Evolutionary conservation across 345 rosid species (phyloP), one percentile per base, ranked within the genome.

Genomic region (Aquilaria malaccensis): DNA sequence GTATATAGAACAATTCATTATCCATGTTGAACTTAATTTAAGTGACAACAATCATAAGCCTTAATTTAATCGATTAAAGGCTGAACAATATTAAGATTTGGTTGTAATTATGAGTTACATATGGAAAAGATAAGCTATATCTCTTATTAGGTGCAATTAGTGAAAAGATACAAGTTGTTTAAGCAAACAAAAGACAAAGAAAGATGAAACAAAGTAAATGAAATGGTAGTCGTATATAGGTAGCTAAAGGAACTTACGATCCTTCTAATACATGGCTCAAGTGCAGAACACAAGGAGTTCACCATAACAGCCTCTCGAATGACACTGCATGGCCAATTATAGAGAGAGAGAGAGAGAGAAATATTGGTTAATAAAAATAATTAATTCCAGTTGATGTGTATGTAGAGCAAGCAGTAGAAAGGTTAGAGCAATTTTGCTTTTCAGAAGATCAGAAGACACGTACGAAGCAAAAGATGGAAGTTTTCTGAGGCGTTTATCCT

Each of bases 241-340:
- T 52, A 6, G 22, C 60, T 22, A 22, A 55, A 22, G 22, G 22
- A 22, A 22, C 80, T 56, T 84, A 93, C 98, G 87, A 89, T 96
- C 73, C 67, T 83, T 68, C 98, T 72, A 31, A 93, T 72, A 77
- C 85, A 13, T 5, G 98, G 98, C 75, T 87, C 98, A 55, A 93
- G 67, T 64, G 87, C 83, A n/a, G 76, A 15, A 31, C 77, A 68
- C 49, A 83, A 47, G 60, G 72, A 74, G 59, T 81, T 85, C 68
- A 77, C 73, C 82, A 69, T 62, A 7, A 81, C 64, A 14, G 74
- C 81, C 73, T 84, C 84, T 51, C 76, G 77, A 30, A 87, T 72
- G 47, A 87, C 80, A 65, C 98, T 93, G 79, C 48, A 37, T 37
- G 43, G 22, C 22, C 22, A 22, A 22, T 22, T 22, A 22, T 22